These are phyloP conservation scores for Alternaria sp. DNA, from an alignment of 2,329 filamentous ascomycete species.

Conservation along the genomic window DNA sequence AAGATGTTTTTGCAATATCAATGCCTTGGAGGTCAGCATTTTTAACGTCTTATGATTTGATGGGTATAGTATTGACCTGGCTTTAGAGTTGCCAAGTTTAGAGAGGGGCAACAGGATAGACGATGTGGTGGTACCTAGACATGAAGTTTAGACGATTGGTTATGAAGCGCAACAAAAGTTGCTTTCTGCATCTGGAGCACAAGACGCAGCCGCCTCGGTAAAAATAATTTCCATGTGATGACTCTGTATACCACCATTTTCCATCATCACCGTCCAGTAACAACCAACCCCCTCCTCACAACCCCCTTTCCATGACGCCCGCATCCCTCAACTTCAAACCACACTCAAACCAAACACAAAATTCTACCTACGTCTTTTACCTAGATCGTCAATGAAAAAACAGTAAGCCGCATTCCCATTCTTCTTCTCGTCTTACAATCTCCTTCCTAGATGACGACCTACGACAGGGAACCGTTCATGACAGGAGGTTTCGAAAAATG, in stretches of 20 bases:
- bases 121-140: conserved; percentile 10
- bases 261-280: too few species aligned
- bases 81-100: not conserved
- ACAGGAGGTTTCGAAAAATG: too few species aligned
- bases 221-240: not conserved
- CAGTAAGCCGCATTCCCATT: too few species aligned
- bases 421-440: too few species aligned
- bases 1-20: not conserved
- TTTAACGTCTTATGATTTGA: conserved; percentile 7
- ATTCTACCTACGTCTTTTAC: too few species aligned
- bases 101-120: conserved; percentile 2
- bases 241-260: not conserved
- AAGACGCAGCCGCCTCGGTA: not conserved
- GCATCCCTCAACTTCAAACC: too few species aligned
- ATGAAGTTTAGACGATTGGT: conserved; percentile 8
- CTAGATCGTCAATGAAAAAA: too few species aligned
- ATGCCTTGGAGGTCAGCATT: not conserved
- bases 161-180: not conserved
- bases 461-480: not conserved
- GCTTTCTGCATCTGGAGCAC: not conserved
- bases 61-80: not conserved
- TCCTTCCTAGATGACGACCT: not conserved
- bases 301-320: too few species aligned
- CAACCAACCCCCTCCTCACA: too few species aligned
- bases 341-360: too few species aligned